These are phyloP conservation scores for Marasmius tenuissimus DNA, from an alignment of 1,284 basidiomycete species.

Conservation along the genomic window DNA sequence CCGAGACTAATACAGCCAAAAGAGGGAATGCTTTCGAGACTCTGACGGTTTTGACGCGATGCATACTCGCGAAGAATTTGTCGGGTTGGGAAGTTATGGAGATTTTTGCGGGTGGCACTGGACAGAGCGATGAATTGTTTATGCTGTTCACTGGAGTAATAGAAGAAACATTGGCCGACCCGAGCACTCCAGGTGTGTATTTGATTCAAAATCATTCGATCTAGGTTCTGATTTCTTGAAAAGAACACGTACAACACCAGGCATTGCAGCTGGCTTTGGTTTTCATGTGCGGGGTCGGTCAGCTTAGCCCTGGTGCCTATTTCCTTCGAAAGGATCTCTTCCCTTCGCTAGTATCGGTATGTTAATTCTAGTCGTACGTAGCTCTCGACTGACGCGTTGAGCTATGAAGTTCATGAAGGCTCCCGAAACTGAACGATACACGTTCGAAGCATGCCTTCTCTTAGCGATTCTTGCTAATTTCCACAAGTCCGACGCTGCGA, in stretches of 20 bases:
- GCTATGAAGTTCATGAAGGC: slow-evolving; percentile 49
- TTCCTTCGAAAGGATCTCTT: slow-evolving; percentile 62
- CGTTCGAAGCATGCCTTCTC: slow-evolving; percentile 58
- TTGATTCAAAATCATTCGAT: neutral
- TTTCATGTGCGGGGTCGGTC: slow-evolving; percentile 55
- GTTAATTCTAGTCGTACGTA: neutral
- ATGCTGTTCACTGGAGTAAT: slow-evolving; percentile 35
- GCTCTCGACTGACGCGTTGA: neutral
- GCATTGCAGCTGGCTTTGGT: slow-evolving; percentile 55
- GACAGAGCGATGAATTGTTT: slow-evolving; percentile 56
- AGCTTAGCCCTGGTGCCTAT: slow-evolving; percentile 68
- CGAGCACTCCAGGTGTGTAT: slow-evolving; percentile 4
- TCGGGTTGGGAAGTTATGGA: slow-evolving; percentile 73
- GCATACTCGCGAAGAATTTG: slow-evolving; percentile 51
- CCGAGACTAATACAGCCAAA: slow-evolving; percentile 31
- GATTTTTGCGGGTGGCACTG: slow-evolving; percentile 57
- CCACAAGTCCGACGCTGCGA: slow-evolving; percentile 66
- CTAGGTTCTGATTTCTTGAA: neutral
- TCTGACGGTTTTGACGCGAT: slow-evolving; percentile 43
- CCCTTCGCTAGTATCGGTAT: slow-evolving; percentile 48
- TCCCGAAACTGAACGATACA: slow-evolving; percentile 50
- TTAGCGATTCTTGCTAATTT: slow-evolving; percentile 63
- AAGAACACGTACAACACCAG: slow-evolving; percentile 51
- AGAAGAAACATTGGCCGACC: neutral
- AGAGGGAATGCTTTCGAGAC: slow-evolving; percentile 50